Conservation (phyloP, 2,329 filamentous ascomycete genomes). For the Aureobasidium lini region DNA sequence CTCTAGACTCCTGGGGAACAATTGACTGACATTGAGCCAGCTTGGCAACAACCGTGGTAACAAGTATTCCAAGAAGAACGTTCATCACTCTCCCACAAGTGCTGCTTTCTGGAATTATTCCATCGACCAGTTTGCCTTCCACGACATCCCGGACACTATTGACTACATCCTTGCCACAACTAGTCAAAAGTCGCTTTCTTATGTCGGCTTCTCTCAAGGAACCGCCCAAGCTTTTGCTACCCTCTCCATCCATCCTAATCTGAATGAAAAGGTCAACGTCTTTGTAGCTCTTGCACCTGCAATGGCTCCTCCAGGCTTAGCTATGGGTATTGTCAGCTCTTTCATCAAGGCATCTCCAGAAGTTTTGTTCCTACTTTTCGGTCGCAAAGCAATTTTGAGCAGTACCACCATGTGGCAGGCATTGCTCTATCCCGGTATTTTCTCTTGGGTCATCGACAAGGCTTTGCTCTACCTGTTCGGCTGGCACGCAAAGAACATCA, state of each 20-base stretch:
- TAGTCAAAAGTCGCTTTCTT: slow-evolving; percentile 74
- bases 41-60: slow-evolving; percentile 96
- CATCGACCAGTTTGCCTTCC: slow-evolving; percentile 95
- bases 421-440: slow-evolving; percentile 88
- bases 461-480: slow-evolving; percentile 78
- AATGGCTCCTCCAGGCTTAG: slow-evolving; percentile 88
- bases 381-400: slow-evolving; percentile 80
- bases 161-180: slow-evolving; percentile 83
- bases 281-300: slow-evolving; percentile 94
- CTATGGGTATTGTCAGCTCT: slow-evolving; percentile 84
- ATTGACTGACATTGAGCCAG: slow-evolving; percentile 37
- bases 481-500: slow-evolving; percentile 82
- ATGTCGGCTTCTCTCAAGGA: slow-evolving; percentile 95
- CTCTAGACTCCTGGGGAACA: background rate
- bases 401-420: slow-evolving; percentile 97
- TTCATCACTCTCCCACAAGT: slow-evolving; percentile 65
- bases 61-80: slow-evolving; percentile 96
- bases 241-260: slow-evolving; percentile 79
- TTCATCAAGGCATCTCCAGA: slow-evolving; percentile 90
- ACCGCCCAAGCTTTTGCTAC: slow-evolving; percentile 95
- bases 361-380: slow-evolving; percentile 87
- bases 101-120: slow-evolving; percentile 92
- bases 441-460: slow-evolving; percentile 78
- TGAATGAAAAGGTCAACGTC: slow-evolving; percentile 90
- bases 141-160: slow-evolving; percentile 94